Conservation (phyloP, 345 rosid genomes). For the Camelina sativa region DNA sequence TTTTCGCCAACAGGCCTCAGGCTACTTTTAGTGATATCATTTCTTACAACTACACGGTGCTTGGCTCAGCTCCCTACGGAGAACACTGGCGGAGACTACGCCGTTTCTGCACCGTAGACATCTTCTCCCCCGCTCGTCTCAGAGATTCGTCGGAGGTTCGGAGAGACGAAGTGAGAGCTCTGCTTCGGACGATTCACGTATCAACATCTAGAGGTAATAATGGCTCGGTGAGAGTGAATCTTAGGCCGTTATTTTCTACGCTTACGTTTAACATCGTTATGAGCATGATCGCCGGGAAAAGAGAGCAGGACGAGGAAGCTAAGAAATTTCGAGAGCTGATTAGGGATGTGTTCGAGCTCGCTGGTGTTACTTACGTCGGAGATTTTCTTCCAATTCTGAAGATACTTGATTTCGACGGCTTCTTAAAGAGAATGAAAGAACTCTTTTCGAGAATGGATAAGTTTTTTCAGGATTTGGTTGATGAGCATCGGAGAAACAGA, state of each 20-base stretch:
- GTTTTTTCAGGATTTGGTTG: slow-evolving; percentile 52
- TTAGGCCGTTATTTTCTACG: slow-evolving; percentile 35
- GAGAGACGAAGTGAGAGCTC: slow-evolving; percentile 43
- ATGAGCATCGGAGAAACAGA: slow-evolving; percentile 42
- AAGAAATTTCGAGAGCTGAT: slow-evolving; percentile 46
- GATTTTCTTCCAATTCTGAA: slow-evolving; percentile 53
- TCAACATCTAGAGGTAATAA: background rate
- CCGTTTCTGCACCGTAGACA: slow-evolving; percentile 43
- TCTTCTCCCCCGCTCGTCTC: slow-evolving; percentile 48
- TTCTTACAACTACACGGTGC: slow-evolving; percentile 46
- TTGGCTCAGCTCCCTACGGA: slow-evolving; percentile 46
- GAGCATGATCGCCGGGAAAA: slow-evolving; percentile 48
- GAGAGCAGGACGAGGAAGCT: slow-evolving; percentile 41
- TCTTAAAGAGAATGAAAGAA: slow-evolving; percentile 32
- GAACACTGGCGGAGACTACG: slow-evolving; percentile 63
- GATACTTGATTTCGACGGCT: slow-evolving; percentile 42
- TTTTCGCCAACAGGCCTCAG: slow-evolving; percentile 53
- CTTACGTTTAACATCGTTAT: slow-evolving; percentile 44
- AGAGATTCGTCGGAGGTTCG: slow-evolving; percentile 23
- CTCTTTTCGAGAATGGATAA: slow-evolving; percentile 40
- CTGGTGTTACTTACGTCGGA: slow-evolving; percentile 42
- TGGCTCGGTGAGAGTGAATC: background rate
- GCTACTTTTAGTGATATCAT: slow-evolving; percentile 18
- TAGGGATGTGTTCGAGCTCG: slow-evolving; percentile 26
- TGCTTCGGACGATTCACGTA: slow-evolving; percentile 18